phyloP scores from a whole-genome alignment of 192 early-diverging fungal genomes.

The Coemansia sp. region DNA sequence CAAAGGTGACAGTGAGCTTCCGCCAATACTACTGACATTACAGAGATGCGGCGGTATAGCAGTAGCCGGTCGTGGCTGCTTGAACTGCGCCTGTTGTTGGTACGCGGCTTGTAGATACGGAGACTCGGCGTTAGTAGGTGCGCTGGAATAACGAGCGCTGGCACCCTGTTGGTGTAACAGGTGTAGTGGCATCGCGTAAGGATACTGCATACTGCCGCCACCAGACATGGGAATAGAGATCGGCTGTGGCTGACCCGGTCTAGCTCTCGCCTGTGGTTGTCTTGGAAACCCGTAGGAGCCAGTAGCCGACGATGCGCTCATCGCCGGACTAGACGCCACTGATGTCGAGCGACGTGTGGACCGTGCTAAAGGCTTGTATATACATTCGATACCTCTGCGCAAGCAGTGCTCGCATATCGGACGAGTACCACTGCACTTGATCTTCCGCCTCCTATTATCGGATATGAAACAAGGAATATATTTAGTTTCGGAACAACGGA shows the following conservation, averaged over 20 bases:
- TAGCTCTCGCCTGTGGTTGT: slow-evolving; percentile 1
- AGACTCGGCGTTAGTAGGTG: slow-evolving; percentile 4
- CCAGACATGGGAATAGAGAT: slow-evolving; percentile 17
- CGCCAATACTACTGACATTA: background rate
- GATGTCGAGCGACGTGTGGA: slow-evolving; percentile 30
- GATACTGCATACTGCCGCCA: background rate
- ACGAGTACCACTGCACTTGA: slow-evolving; percentile 55
- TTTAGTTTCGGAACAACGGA: too few species aligned
- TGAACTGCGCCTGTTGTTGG: background rate
- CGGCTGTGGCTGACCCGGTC: slow-evolving; percentile 8
- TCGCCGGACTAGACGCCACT: background rate
- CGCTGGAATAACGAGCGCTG: slow-evolving; percentile 6
- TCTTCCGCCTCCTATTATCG: slow-evolving; percentile 44
- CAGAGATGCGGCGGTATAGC: slow-evolving; percentile 44
- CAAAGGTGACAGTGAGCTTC: background rate
- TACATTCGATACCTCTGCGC: slow-evolving; percentile 42
- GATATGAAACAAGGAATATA: too few species aligned
- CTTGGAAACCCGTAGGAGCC: background rate
- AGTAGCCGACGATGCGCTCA: background rate
- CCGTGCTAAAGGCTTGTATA: slow-evolving; percentile 50
- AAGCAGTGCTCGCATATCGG: slow-evolving; percentile 51
- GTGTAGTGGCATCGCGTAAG: slow-evolving; percentile 1
- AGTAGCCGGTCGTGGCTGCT: slow-evolving; percentile 14
- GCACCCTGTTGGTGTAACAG: background rate
- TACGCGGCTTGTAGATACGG: background rate